Base-by-base conservation (phyloP, 768 basidiomycete species). In the Multifurca ochricompacta region DNA sequence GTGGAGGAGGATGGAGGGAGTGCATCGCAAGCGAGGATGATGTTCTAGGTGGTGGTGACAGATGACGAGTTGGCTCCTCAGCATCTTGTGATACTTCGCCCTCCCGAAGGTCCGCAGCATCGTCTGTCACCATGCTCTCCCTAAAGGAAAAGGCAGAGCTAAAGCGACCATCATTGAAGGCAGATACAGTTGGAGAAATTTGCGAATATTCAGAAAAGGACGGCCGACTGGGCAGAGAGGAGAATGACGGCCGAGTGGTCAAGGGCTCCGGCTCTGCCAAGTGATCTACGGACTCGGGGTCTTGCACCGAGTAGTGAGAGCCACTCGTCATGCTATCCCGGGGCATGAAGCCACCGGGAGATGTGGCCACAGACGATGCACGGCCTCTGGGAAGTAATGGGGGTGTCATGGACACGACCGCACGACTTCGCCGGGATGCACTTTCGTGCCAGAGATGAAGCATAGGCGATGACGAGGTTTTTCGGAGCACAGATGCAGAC, bases 141-240 rank as follows among this genome's bases (percentile, higher is more conserved):
- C 59, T 62, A 41, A 65, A 37, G 36, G 60, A 53, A 19, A 28
- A 2, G 25, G 39, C 48, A 6, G 50, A 28, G 21, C 56, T 65
- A 43, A 71, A 74, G 37, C 78, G 65, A 14, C 75, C 78, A 60
- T 87, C 85, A 25, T 80, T 78, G 69, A 90, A 90, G n/a, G 83
- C 85, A n/a, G 87, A 88, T 6, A 76, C 81, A 3, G 86, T 85
- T 1, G 87, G 87, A 9, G 87, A 89, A 4, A 78, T 74, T 59
- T 81, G 80, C 9, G 84, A 82, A 65, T 84, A 83, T 50, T 81
- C 78, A 11, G 85, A 86, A 27, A 82, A 59, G 18, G 85, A 85
- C 3, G 72, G 77, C 36, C 82, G 74, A 59, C 72, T 75, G 16
- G 67, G 60, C 10, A 67, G 64, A 3, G 77, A 66, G 21, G 82